These are phyloP conservation scores for Penicillium nucicola DNA, from an alignment of 495 filamentous ascomycete species.

Conservation along the genomic window DNA sequence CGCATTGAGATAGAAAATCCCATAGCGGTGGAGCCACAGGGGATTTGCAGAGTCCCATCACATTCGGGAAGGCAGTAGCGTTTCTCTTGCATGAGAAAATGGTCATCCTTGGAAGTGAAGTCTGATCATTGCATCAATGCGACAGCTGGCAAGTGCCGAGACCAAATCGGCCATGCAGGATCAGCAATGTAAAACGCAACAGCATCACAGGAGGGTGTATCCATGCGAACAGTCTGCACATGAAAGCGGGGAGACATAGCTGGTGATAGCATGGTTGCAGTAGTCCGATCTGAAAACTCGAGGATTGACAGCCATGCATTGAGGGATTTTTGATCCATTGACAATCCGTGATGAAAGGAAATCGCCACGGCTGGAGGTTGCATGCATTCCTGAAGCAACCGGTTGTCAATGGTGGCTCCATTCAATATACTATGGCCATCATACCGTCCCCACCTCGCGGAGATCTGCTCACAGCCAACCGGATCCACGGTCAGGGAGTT, in stretches of 20 bases:
- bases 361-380: slow-evolving; percentile 38
- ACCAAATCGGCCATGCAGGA: slow-evolving; percentile 39
- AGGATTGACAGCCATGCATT: slow-evolving; percentile 26
- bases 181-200: slow-evolving; percentile 32
- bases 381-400: slow-evolving; percentile 44
- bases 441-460: slow-evolving; percentile 36
- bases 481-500: slow-evolving; percentile 27
- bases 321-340: slow-evolving; percentile 43
- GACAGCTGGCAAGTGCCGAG: slow-evolving; percentile 40
- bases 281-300: slow-evolving; percentile 29
- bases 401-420: slow-evolving; percentile 32
- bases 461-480: slow-evolving; percentile 36
- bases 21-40: slow-evolving; percentile 19
- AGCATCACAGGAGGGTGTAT: slow-evolving; percentile 22
- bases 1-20: slow-evolving; percentile 9
- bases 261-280: slow-evolving; percentile 32
- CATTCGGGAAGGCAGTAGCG: slow-evolving; percentile 14
- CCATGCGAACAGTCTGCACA: slow-evolving; percentile 31
- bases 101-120: slow-evolving; percentile 24
- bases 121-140: slow-evolving; percentile 34
- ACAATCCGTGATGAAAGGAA: slow-evolving; percentile 27
- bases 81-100: slow-evolving; percentile 26
- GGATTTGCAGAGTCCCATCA: slow-evolving; percentile 18
- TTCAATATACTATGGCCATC: slow-evolving; percentile 34
- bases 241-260: slow-evolving; percentile 35